A percentile compares a stretch with the other conserved stretches of the same genome.
Evolutionary conservation across 192 early-diverging fungal species (phyloP).

Genomic region (Pilobolus umbonatus): DNA sequence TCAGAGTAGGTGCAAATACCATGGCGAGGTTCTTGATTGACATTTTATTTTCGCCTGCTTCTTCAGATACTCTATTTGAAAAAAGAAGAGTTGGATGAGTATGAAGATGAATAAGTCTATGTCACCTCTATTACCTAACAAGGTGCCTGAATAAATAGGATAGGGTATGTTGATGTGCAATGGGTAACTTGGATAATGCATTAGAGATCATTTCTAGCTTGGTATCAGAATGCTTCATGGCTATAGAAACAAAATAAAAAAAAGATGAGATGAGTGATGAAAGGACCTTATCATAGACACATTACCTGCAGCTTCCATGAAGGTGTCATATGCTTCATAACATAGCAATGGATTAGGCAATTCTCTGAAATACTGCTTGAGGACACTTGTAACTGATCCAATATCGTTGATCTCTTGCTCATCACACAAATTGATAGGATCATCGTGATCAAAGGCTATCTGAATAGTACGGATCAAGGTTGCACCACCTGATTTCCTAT

Average conservation of each 20-base stretch:
- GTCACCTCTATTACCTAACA: conserved; percentile 48
- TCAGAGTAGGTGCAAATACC: conserved; percentile 88
- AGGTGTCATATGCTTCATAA: conserved; percentile 55
- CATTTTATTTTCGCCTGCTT: conserved; percentile 78
- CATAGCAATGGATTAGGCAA: conserved; percentile 68
- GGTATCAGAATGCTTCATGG: conserved; percentile 15
- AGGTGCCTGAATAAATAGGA: conserved; percentile 58
- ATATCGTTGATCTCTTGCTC: conserved; percentile 57
- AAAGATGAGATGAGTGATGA: neutral
- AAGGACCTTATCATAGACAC: conserved; percentile 1
- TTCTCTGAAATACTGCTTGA: conserved; percentile 73
- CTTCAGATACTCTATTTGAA: conserved; percentile 47
- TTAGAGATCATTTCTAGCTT: conserved; percentile 38
- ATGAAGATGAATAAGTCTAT: no score
- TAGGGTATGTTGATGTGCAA: conserved; percentile 54
- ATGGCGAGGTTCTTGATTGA: conserved; percentile 86
- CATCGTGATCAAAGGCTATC: conserved; percentile 51
- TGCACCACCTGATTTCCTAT: conserved; percentile 71
- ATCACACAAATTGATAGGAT: conserved; percentile 40
- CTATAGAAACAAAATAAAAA: conserved; percentile 17
- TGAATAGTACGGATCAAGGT: conserved; percentile 60
- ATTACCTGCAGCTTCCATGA: conserved; percentile 49
- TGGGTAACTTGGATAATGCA: conserved; percentile 47
- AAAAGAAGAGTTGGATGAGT: no score
- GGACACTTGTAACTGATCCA: conserved; percentile 62